Percentiles rank a stretch among this genome's conserved stretches.
Evolutionary conservation across 2,329 filamentous ascomycete species (phyloP).

Genomic region (Diaporthe citriasiana): DNA sequence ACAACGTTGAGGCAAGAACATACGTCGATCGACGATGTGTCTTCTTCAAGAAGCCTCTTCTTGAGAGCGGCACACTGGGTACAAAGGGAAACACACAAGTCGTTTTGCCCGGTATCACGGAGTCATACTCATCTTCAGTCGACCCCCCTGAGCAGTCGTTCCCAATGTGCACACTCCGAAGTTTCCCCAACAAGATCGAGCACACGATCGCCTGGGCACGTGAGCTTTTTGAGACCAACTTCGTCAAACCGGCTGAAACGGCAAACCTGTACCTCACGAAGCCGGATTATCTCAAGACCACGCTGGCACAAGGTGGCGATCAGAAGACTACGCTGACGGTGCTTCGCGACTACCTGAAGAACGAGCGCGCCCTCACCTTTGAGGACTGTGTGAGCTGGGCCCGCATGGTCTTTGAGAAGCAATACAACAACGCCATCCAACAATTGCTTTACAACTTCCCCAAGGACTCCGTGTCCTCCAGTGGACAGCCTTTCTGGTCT

Average conservation of each 20-base stretch:
- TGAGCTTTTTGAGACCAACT: slow-evolving; percentile 94
- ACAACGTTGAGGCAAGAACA: slow-evolving; percentile 96
- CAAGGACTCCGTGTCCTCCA: slow-evolving; percentile 90
- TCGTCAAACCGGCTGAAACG: slow-evolving; percentile 92
- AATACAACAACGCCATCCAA: slow-evolving; percentile 97
- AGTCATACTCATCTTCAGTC: slow-evolving; percentile 94
- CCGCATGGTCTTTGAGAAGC: slow-evolving; percentile 91
- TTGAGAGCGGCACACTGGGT: slow-evolving; percentile 97
- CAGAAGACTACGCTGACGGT: slow-evolving; percentile 95
- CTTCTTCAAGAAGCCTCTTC: slow-evolving; percentile 96
- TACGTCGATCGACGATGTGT: slow-evolving; percentile 97
- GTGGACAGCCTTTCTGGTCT: slow-evolving; percentile 95
- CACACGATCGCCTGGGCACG: slow-evolving; percentile 99
- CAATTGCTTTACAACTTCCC: slow-evolving; percentile 98
- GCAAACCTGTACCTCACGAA: slow-evolving; percentile 95
- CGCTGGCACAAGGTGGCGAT: slow-evolving; percentile 92
- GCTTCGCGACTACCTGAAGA: slow-evolving; percentile 90
- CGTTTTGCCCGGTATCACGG: slow-evolving; percentile 89
- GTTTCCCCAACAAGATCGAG: slow-evolving; percentile 98
- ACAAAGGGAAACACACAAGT: slow-evolving; percentile 99
- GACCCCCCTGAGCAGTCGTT: slow-evolving; percentile 99
- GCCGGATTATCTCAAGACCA: slow-evolving; percentile 88
- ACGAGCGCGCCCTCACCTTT: slow-evolving; percentile 90
- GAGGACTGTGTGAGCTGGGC: slow-evolving; percentile 99
- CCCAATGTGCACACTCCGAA: slow-evolving; percentile 97